phyloP scores from a whole-genome alignment of 371 early-diverging fungal species.

The Funneliformis caledonium region DNA sequence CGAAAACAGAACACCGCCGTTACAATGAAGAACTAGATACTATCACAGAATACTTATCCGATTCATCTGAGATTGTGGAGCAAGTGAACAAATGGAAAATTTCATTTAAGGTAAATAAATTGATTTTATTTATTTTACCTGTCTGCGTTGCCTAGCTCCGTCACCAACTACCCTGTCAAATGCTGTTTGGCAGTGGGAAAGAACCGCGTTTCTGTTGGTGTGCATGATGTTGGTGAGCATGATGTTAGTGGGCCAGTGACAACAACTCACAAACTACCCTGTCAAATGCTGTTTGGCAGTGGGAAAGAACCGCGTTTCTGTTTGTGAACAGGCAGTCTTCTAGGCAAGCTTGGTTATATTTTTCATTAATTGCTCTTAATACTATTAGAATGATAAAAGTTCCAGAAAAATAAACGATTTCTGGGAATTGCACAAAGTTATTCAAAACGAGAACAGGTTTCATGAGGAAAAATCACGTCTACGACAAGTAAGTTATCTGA shows the following conservation, averaged over 20 bases:
- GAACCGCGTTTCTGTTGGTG: slow-evolving; percentile 27
- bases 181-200: slow-evolving; percentile 35
- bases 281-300: slow-evolving; percentile 36
- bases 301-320: slow-evolving; percentile 37
- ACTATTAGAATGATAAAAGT: slow-evolving; percentile 31
- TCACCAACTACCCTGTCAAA: slow-evolving; percentile 39
- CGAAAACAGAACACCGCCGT: slow-evolving; percentile 22
- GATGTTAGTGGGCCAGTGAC: too few species aligned
- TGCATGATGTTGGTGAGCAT: background rate
- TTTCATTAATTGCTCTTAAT: slow-evolving; percentile 7
- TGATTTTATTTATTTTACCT: slow-evolving; percentile 27
- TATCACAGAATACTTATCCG: slow-evolving; percentile 10
- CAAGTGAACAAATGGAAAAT: slow-evolving; percentile 15
- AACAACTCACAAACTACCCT: slow-evolving; percentile 35
- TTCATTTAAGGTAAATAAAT: slow-evolving; percentile 33
- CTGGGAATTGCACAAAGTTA: slow-evolving; percentile 20
- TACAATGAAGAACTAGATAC: slow-evolving; percentile 36
- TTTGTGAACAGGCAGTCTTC: slow-evolving; percentile 8
- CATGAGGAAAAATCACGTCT: background rate
- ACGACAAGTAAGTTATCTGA: slow-evolving; percentile 14
- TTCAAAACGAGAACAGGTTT: background rate
- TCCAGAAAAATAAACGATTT: slow-evolving; percentile 23
- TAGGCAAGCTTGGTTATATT: background rate
- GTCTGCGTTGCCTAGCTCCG: slow-evolving; percentile 7
- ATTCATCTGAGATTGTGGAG: slow-evolving; percentile 10